Percentiles rank a stretch among this genome's conserved stretches.
Evolutionary conservation across 2,329 filamentous ascomycete species (phyloP).

Genomic region (Colletotrichum godetiae): DNA sequence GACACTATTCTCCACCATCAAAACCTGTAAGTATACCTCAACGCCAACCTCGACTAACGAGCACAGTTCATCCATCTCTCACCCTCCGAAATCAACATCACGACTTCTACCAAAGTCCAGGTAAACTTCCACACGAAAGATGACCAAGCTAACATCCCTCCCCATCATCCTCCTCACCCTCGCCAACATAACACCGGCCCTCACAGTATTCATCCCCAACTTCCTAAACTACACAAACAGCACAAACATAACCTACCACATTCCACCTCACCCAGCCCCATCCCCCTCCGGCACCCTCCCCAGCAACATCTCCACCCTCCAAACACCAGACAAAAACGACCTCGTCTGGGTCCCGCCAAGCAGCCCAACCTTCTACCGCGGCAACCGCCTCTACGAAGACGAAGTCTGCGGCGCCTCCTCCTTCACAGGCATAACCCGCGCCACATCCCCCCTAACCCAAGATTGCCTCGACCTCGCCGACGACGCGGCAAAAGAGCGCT

Average conservation of each 20-base stretch:
- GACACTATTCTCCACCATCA: not conserved
- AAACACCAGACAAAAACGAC: not conserved
- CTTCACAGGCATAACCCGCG: constrained; percentile 1
- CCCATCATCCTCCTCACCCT: not conserved
- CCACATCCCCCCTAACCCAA: not conserved
- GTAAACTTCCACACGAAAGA: not conserved
- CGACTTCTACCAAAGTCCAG: not conserved
- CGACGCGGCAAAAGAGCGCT: not conserved
- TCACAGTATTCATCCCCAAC: not conserved
- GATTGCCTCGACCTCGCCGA: constrained; percentile 20
- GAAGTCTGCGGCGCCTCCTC: constrained; percentile 14
- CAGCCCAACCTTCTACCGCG: not conserved
- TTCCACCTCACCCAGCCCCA: not conserved
- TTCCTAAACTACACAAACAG: constrained; percentile 6
- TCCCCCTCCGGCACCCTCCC: not conserved
- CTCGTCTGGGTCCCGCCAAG: too few species aligned
- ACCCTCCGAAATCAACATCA: not conserved
- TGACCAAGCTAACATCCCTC: constrained; percentile 2
- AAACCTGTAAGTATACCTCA: not conserved
- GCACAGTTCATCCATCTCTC: not conserved
- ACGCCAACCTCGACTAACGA: constrained; percentile 10
- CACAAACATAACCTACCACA: not conserved
- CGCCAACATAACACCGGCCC: not conserved
- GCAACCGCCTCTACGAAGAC: not conserved
- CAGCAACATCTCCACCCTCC: too few species aligned